Base-by-base conservation (phyloP, 345 rosid genomes). In the Theobroma cacao region DNA sequence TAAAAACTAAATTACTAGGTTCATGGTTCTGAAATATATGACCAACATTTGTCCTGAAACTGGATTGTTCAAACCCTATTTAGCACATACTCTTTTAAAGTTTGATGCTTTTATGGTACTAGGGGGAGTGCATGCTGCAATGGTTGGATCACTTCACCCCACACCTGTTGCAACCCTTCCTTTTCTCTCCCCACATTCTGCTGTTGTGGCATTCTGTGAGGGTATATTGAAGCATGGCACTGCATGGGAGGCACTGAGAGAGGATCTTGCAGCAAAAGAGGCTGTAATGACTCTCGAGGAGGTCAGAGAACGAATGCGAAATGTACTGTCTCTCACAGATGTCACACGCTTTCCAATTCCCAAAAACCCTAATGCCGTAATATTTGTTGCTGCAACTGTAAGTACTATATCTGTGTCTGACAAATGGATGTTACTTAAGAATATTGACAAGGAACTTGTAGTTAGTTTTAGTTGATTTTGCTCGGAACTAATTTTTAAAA, bases 51-150 rank as follows among this genome's bases (percentile, higher is more conserved):
- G 45, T 36, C 55, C 8, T 59, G 72, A 22, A 43, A 5, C 18
- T 36, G 30, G 62, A 48, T 47, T 53, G 6, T 12, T 48, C 26
- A 18, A 22, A 24, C 28, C 17, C 61, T 50, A 47, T 59, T 59
- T 43, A 10, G 63, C 50, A 40, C 14, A 5, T 48, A 22, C 83
- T 11, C 28, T 34, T 63, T 75, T 66, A 26, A 56, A 50, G 11
- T 30, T 86, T 76, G 56, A 61, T 84, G 56, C 73, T 82, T 68
- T 84, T 26, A 33, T 79, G 84, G 62, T 24, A 80, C 78, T 71
- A 88, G 99, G 99, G 31, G 98, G 99, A 86, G 99, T 96, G 13
- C 98, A 94, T 84, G 98, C 99, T 84, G 97, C 98, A 74, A 94
- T 96, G 99, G 95, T 92, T 70, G 99, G 99, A 86, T 92, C 99